Base-by-base conservation (phyloP, 805 yeast genomes). In the Soucietia sequanensis region DNA sequence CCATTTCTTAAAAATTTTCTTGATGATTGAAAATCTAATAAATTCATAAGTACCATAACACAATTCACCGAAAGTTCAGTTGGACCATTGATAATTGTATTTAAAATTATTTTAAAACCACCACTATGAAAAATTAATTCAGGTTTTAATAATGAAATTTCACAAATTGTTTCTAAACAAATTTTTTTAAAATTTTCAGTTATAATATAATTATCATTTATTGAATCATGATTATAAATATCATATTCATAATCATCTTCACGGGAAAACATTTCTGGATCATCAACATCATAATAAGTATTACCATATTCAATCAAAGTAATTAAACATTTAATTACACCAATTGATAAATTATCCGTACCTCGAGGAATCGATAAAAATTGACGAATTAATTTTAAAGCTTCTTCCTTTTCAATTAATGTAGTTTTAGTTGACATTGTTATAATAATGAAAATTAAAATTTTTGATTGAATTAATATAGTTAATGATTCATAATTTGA, bases 371-470 rank as follows among this genome's bases (percentile, higher is more conserved):
- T 62, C 25, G 72, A 80, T 2, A 84, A 48, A 38, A 84, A 77
- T 21, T 71, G 65, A 19, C 96, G 68, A 0, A 88, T 60, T 17
- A 88, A 62, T 47, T 82, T 84, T 21, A 91, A 50, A 0, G 95
- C 93, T 49, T 89, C 88, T 30, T 79, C 81, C 40, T 89, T 73
- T 48, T 90, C 96, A 2, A 78, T 57, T 2, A 55, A 37, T 16
- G 77, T 72, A 2, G 76, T 56, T 23, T 70, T 62, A 33, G 78
- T 78, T 1, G 84, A 70, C 22, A 91, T 59, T 0, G 95, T 72
- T 11, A 78, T 67, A 2, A 85, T 75, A 5, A 88, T 54, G 41
- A 81, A 77, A 2, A 76, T 68, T 38, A 87, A 86, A 4, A 86
- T 52, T 38, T 80, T 75, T 22, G 78, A 59, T 10, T 70, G 66